Base-by-base conservation (phyloP, 805 yeast species). In the Saccharomycopsis sp. region DNA sequence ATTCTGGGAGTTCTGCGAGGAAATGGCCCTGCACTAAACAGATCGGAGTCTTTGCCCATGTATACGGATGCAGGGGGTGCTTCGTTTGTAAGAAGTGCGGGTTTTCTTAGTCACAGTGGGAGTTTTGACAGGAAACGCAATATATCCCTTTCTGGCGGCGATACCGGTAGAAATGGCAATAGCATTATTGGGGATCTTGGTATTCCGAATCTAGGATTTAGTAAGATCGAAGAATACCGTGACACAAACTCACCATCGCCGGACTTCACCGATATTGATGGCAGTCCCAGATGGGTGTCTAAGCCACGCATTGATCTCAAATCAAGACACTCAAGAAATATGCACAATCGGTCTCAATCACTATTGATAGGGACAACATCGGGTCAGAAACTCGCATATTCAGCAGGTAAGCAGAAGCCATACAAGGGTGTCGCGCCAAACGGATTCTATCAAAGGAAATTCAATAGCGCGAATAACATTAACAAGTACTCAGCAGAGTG, bases 261-360 rank as follows among this genome's bases (percentile, higher is more conserved):
- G 12, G 21, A 34, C 29, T 12, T 9, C 37, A 41, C 37, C 20
- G 56, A 52, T 20, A 24, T 37, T 12, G 59, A 58, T 48, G 56
- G 59, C 14, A 58, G 61, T 29, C 61, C 61, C 9, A 24, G 61
- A 24, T 58, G 61, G 61, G 57, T 58, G 12, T 46, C 57, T 2
- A 55, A 56, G 21, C 61, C 61, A 4, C 54, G 58, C 12, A 58
- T 58, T 34, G 61, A 58, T 54, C 51, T 58, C n/a, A 56, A 58
- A 37, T 24, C 61, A 9, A 21, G 47, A n/a, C 51, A 51, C 24
- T 56, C 51, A 47, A 24, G 51, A 46, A 41, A 18, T n/a, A 37
- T 54, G 21, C 59, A 56, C 29, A 15, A 57, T 12, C 34, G 61
- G 40, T 24, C 61, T 5, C 20, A 40, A 34, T 51, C 56, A 1